Conservation (phyloP, 2,329 filamentous ascomycete genomes). For the Rhynchosporium graminicola region DNA sequence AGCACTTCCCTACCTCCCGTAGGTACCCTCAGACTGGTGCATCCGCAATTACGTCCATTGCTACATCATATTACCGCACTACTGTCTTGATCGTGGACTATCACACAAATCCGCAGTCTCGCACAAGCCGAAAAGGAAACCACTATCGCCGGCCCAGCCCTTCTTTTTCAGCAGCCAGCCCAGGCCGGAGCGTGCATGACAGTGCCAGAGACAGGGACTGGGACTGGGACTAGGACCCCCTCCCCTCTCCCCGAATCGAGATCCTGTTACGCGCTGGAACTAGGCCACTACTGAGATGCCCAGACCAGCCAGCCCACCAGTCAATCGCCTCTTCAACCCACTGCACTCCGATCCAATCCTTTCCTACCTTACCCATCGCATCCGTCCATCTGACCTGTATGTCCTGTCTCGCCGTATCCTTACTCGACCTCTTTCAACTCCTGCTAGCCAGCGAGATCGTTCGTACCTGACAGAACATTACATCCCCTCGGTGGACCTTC, state of each 20-base stretch:
- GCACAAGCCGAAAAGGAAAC: not conserved
- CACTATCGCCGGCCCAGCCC: constrained; percentile 6
- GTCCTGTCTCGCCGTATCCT: not conserved
- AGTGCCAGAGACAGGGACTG: not conserved
- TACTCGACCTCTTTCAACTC: constrained; percentile 28
- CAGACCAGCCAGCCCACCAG: not conserved
- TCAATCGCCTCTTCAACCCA: constrained; percentile 19
- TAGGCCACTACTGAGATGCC: constrained; percentile 5
- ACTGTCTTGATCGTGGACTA: constrained; percentile 8
- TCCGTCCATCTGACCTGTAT: constrained; percentile 8
- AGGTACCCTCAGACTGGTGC: not conserved
- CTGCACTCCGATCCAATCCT: not conserved
- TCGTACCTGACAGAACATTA: constrained; percentile 28
- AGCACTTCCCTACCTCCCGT: not conserved
- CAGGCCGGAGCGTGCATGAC: constrained; percentile 14
- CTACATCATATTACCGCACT: constrained; percentile 6
- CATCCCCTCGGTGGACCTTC: constrained; percentile 21
- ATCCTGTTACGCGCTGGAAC: constrained; percentile 31
- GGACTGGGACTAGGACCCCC: constrained; percentile 13
- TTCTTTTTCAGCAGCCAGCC: not conserved
- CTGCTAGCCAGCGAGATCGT: constrained; percentile 32
- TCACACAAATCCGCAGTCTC: constrained; percentile 1
- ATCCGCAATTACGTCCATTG: not conserved
- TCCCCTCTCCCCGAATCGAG: constrained; percentile 22
- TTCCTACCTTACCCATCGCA: not conserved